These are phyloP conservation scores for Neurospora sp. DNA, from an alignment of 495 filamentous ascomycete species.

Conservation along the genomic window DNA sequence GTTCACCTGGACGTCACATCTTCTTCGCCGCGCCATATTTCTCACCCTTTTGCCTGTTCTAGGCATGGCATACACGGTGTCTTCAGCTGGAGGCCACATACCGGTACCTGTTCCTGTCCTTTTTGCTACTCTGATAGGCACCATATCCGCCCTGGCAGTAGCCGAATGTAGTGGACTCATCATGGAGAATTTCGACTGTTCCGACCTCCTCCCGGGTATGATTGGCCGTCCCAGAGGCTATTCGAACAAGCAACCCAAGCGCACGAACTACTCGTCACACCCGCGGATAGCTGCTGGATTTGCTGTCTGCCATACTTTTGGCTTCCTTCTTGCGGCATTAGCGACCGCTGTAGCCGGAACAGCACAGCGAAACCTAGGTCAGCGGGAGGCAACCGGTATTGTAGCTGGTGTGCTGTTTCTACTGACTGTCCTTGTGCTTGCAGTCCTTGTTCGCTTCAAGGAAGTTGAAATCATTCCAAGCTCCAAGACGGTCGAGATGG, in stretches of 20 bases:
- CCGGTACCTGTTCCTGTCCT: constrained; percentile 52
- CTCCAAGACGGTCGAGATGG: constrained; percentile 40
- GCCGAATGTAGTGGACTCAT: constrained; percentile 66
- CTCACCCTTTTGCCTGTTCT: constrained; percentile 53
- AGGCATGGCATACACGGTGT: constrained; percentile 53
- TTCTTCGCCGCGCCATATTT: constrained; percentile 57
- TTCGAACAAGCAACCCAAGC: constrained; percentile 38
- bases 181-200: constrained; percentile 74
- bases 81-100: constrained; percentile 46
- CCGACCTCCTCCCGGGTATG: constrained; percentile 54
- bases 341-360: constrained; percentile 53
- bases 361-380: constrained; percentile 51
- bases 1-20: constrained; percentile 55
- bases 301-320: constrained; percentile 55
- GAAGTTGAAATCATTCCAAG: constrained; percentile 55
- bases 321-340: constrained; percentile 53
- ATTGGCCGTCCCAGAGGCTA: constrained; percentile 43
- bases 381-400: constrained; percentile 51
- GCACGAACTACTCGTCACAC: constrained; percentile 57
- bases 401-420: constrained; percentile 52
- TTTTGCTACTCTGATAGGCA: constrained; percentile 56
- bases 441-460: constrained; percentile 50
- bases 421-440: constrained; percentile 50
- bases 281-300: constrained; percentile 63
- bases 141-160: constrained; percentile 60